phyloP scores from a whole-genome alignment of 768 basidiomycete species.

The Boletus patriciae region DNA sequence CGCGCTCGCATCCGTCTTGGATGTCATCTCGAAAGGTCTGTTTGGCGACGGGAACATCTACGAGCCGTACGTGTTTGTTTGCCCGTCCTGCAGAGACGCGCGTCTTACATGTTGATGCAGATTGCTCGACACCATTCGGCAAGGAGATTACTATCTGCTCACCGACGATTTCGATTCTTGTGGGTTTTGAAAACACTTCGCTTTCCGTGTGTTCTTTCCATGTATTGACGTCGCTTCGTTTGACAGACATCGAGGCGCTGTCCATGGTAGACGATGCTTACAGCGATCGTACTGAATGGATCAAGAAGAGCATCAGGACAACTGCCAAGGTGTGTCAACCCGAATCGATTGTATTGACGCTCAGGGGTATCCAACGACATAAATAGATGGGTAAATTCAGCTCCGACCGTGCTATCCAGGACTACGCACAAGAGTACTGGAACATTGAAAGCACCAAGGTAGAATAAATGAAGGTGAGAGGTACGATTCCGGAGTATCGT shows the following conservation, averaged over 20 bases:
- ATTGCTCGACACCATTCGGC: constrained; percentile 71
- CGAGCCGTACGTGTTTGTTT: constrained; percentile 64
- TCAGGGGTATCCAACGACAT: constrained; percentile 41
- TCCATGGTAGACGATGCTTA: constrained; percentile 89
- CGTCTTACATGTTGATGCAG: constrained; percentile 38
- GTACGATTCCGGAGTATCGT: neutral
- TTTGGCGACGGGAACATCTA: constrained; percentile 85
- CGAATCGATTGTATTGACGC: constrained; percentile 59
- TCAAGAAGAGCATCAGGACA: constrained; percentile 85
- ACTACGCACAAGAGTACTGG: constrained; percentile 90
- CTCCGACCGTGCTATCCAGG: constrained; percentile 88
- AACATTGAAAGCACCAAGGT: constrained; percentile 58
- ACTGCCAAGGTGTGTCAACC: constrained; percentile 59
- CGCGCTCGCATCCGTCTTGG: constrained; percentile 73
- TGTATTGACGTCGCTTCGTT: neutral
- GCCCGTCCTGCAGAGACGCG: neutral
- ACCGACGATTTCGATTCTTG: constrained; percentile 95
- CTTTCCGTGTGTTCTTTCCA: neutral
- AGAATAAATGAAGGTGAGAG: constrained; percentile 14
- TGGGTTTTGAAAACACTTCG: constrained; percentile 36
- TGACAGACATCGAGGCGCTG: constrained; percentile 74
- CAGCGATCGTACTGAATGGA: constrained; percentile 81
- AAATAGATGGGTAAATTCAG: constrained; percentile 94
- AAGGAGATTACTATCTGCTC: constrained; percentile 76
- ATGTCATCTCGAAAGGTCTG: constrained; percentile 70